Conservation (phyloP, 345 rosid genomes). For the Camelina sativa region DNA sequence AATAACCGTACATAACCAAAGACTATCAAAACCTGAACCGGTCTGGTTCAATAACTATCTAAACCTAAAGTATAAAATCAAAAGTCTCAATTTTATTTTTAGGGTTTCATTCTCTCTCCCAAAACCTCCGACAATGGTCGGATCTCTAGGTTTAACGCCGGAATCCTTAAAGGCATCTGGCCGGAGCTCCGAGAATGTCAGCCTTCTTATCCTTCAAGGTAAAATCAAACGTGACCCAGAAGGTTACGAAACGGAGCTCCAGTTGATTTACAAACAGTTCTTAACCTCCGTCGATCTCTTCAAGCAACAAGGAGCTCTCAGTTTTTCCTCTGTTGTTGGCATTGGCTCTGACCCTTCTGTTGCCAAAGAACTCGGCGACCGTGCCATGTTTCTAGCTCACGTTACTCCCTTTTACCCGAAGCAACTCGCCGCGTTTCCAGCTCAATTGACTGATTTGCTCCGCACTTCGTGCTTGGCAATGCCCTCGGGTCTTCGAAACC, state of each 20-base stretch:
- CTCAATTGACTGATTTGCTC: constrained; percentile 73
- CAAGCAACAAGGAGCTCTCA: constrained; percentile 77
- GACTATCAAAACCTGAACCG: constrained; percentile 21
- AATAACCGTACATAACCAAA: constrained; percentile 9
- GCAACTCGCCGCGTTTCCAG: constrained; percentile 67
- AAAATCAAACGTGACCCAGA: constrained; percentile 92
- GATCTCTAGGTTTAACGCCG: constrained; percentile 44
- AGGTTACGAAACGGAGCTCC: constrained; percentile 78
- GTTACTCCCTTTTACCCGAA: constrained; percentile 80
- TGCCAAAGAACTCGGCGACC: constrained; percentile 83
- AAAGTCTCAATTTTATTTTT: background rate
- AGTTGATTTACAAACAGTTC: constrained; percentile 74
- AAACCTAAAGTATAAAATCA: constrained; percentile 22
- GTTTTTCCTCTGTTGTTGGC: constrained; percentile 69
- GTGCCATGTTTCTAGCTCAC: constrained; percentile 79
- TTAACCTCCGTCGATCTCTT: constrained; percentile 78
- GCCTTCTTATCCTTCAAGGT: constrained; percentile 69
- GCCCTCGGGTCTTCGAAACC: constrained; percentile 81
- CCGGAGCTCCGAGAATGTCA: constrained; percentile 74
- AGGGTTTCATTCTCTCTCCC: constrained; percentile 34
- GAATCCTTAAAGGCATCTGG: constrained; percentile 77
- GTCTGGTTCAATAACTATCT: constrained; percentile 21
- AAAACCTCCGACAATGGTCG: constrained; percentile 33
- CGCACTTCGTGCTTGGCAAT: constrained; percentile 60
- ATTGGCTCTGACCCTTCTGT: constrained; percentile 64